phyloP scores from a whole-genome alignment of 164 flowering plant species.

The Liquidambar formosana region DNA sequence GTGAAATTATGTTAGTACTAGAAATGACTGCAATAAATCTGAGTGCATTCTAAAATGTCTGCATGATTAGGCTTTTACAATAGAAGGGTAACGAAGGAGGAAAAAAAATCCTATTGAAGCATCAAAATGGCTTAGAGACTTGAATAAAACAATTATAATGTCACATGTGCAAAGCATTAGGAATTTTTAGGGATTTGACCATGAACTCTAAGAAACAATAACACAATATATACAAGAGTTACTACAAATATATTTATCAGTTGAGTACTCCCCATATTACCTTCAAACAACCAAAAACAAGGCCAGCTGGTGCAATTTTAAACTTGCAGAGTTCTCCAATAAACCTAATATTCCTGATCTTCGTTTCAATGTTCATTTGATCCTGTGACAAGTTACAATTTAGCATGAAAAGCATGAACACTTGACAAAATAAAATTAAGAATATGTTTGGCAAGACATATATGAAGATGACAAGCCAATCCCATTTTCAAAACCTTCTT shows the following conservation, averaged over 20 bases:
- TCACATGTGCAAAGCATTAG: background rate
- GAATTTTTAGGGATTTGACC: background rate
- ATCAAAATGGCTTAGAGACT: background rate
- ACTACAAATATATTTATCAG: background rate
- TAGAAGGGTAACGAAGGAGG: background rate
- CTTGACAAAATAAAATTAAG: background rate
- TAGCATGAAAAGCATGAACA: constrained; percentile 8
- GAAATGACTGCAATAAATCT: background rate
- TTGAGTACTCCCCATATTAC: constrained; percentile 31
- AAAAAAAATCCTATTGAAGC: background rate
- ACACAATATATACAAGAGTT: background rate
- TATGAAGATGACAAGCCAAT: background rate
- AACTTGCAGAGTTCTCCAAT: constrained; percentile 99
- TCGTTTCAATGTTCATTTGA: constrained; percentile 98
- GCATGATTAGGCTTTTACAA: background rate
- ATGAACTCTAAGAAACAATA: background rate
- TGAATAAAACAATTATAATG: background rate
- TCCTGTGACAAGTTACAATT: constrained; percentile 53
- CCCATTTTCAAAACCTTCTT: constrained; percentile 60
- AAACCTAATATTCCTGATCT: constrained; percentile 90
- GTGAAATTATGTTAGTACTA: background rate
- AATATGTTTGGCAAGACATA: background rate
- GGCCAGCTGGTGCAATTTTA: constrained; percentile 78
- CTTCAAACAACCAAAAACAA: constrained; percentile 88
- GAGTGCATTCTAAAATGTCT: background rate